Conservation (phyloP, 371 early-diverging fungal species). For the Mortierella sp. region DNA sequence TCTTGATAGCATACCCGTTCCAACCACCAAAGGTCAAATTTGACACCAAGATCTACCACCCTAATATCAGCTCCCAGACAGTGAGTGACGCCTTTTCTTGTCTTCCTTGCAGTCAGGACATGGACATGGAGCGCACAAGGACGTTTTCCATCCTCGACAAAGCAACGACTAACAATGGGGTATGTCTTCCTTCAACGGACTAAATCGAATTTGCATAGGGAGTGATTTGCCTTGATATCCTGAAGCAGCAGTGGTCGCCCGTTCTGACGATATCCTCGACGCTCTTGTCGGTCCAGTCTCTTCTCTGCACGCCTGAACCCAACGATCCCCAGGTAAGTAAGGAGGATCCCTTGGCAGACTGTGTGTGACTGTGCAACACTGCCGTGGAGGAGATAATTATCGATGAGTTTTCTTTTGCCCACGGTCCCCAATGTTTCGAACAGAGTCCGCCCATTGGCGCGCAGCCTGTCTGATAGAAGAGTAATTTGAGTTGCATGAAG, state of each 20-base stretch:
- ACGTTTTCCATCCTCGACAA: too few species aligned
- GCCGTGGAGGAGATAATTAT: neutral
- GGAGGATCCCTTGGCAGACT: too few species aligned
- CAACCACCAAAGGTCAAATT: conserved; percentile 67
- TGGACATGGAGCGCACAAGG: too few species aligned
- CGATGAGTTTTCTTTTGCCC: neutral
- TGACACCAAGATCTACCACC: conserved; percentile 65
- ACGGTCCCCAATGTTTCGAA: neutral
- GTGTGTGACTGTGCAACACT: neutral
- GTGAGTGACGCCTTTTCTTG: conserved; percentile 35
- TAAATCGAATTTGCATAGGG: too few species aligned
- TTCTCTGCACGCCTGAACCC: conserved; percentile 67
- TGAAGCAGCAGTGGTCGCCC: conserved; percentile 69
- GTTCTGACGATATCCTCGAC: conserved; percentile 61
- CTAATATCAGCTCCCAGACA: conserved; percentile 70
- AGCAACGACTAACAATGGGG: too few species aligned
- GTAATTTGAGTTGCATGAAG: neutral
- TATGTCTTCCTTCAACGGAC: too few species aligned
- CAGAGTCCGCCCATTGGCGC: too few species aligned
- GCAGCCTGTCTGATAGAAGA: too few species aligned
- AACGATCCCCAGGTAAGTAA: conserved; percentile 64
- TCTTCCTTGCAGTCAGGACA: neutral
- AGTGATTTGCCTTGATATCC: conserved; percentile 65
- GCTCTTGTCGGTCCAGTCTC: conserved; percentile 63
- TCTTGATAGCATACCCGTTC: conserved; percentile 61